Base-by-base conservation (phyloP, 2,329 filamentous ascomycete species). In the Stemphylium lycopersici region DNA sequence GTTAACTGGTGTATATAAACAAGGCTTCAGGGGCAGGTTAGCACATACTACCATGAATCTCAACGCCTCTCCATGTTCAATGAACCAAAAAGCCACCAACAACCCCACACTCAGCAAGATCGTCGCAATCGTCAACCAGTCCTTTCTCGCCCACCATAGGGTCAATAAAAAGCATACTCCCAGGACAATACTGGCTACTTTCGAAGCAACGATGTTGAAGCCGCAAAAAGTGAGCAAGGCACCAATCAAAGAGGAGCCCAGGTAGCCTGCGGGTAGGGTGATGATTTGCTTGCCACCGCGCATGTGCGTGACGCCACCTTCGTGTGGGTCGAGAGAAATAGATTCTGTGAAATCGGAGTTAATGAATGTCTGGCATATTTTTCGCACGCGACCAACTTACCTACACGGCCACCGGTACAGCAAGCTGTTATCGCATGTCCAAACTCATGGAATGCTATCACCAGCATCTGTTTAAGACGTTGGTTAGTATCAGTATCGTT, bases 401-500 rank as follows among this genome's bases (percentile, higher is more conserved):
- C 26, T 61, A 93, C 90, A 50, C 79, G 81, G 4, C 90, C 90
- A 49, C 90, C 90, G 0, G 90, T 93, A 55, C 86, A 83, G 59
- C 87, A 83, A 34, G 88, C 88, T 1, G 86, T 86, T 65, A 91
- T 84, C 43, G 90, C 90, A 75, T 93, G 90, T 11, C 88, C 85
- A 68, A 92, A 83, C 66, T 93, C 90, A 76, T 93, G 90, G 74
- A 92, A 93, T 33, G 90, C 90, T 60, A 93, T 92, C 46, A 90
- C 88, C 16, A 93, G 51, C 59, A 62, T 62, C 59, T 61, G 31
- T 49, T 29, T n/a, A 33, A 39, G 16, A n/a, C 8, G 3, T 34
- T 33, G 5, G 22, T 39, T 6, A 37, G 40, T 37, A 47, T 48
- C 22, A 6, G 32, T 15, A n/a, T 33, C 44, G 32, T n/a, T 15